Conservation (phyloP, 257 asterid genomes). For the Solanum piurae region DNA sequence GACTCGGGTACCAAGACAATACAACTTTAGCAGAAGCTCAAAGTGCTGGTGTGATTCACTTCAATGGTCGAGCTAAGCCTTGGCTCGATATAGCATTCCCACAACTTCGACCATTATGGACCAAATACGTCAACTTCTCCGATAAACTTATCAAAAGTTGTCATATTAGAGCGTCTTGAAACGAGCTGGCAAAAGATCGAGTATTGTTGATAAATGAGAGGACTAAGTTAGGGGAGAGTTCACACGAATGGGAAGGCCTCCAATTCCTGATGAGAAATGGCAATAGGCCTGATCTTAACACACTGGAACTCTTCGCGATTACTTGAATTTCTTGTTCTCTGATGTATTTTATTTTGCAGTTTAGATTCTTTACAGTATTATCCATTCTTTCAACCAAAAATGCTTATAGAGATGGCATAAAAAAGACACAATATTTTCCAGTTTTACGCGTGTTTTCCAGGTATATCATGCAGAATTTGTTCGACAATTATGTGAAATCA, state of each 20-base stretch:
- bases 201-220: constrained; percentile 18
- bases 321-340: constrained; percentile 17
- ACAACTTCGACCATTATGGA: constrained; percentile 69
- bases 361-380: background rate
- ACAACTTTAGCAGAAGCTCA: constrained; percentile 58
- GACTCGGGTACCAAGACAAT: constrained; percentile 88
- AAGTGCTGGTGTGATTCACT: constrained; percentile 80
- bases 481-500: background rate
- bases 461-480: background rate
- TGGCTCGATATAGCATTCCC: constrained; percentile 98
- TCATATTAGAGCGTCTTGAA: constrained; percentile 63
- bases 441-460: background rate
- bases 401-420: background rate
- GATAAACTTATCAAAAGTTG: constrained; percentile 77
- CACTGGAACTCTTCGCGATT: constrained; percentile 16
- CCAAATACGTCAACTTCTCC: constrained; percentile 62
- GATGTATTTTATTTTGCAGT: background rate
- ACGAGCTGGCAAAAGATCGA: background rate
- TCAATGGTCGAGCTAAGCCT: constrained; percentile 96
- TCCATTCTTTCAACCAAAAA: background rate
- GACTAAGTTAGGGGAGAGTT: constrained; percentile 20
- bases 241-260: constrained; percentile 2
- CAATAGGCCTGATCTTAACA: constrained; percentile 13
- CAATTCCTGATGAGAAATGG: constrained; percentile 17
- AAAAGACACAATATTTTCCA: background rate